Evolutionary conservation across 106 monocot genomes (phyloP).

Genomic region (Xerophyta viscosa): DNA sequence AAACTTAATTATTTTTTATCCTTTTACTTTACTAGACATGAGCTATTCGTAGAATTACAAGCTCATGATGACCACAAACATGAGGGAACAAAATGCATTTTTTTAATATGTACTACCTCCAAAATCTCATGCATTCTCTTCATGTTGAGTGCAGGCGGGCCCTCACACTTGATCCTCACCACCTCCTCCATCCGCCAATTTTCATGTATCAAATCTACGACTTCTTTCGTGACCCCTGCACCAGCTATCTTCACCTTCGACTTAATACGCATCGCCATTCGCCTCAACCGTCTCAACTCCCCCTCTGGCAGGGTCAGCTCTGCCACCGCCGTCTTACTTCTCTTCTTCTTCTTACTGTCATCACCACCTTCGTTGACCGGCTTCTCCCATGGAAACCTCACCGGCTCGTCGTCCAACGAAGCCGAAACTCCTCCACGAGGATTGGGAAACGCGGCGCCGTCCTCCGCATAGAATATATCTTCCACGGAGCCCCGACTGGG

Average conservation of each 20-base stretch:
- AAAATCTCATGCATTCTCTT: constrained; percentile 84
- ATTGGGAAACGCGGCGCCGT: constrained; percentile 65
- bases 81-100: too few species aligned
- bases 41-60: too few species aligned
- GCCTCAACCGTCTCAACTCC: constrained; percentile 80
- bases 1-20: too few species aligned
- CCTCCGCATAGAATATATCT: constrained; percentile 81
- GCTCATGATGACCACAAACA: too few species aligned
- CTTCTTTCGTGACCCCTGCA: constrained; percentile 63
- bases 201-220: constrained; percentile 75
- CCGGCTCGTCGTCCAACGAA: constrained; percentile 41
- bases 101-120: constrained; percentile 45
- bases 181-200: constrained; percentile 79
- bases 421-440: constrained; percentile 46
- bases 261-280: constrained; percentile 64
- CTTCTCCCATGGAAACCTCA: constrained; percentile 88
- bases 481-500: constrained; percentile 78
- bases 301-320: constrained; percentile 81
- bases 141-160: constrained; percentile 81
- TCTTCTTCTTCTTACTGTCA: constrained; percentile 25
- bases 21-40: too few species aligned
- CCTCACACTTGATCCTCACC: constrained; percentile 87
- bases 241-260: constrained; percentile 76
- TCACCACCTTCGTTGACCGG: constrained; percentile 5
- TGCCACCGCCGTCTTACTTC: constrained; percentile 56